A percentile compares a stretch with the other conserved stretches of the same genome.
These are phyloP conservation scores for Blastobotrys capitulatus DNA, from an alignment of 1,139 yeast genomes.

Conservation along the genomic window DNA sequence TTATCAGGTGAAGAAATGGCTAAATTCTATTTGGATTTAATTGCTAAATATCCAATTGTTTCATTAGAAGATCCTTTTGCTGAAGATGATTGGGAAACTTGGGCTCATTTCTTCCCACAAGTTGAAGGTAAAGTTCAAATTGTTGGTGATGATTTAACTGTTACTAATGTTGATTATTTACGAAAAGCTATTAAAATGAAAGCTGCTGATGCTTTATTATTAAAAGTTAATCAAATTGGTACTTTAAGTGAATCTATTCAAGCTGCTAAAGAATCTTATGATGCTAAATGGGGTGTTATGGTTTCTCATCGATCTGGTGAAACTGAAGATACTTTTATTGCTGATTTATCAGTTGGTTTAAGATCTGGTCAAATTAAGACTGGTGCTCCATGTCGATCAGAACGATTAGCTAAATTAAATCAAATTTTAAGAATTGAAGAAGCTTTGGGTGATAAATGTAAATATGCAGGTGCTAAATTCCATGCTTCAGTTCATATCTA, in stretches of 20 bases:
- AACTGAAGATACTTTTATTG: conserved; percentile 97
- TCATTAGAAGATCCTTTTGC: conserved; percentile 98
- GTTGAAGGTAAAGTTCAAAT: conserved; percentile 68
- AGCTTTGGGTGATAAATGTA: conserved; percentile 91
- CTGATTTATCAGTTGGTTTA: conserved; percentile 93
- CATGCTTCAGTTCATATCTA: conserved; percentile 36
- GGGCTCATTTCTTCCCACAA: conserved; percentile 75
- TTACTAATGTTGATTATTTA: conserved; percentile 92
- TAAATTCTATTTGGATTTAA: conserved; percentile 68
- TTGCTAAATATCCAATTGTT: conserved; percentile 90
- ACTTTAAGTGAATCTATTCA: conserved; percentile 76
- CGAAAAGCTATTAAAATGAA: conserved; percentile 92
- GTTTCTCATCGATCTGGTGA: conserved; percentile 98
- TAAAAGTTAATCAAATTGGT: conserved; percentile 91
- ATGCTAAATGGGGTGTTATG: conserved; percentile 91
- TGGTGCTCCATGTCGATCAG: conserved; percentile 99
- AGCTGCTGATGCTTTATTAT: conserved; percentile 85
- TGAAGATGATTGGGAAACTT: conserved; percentile 98
- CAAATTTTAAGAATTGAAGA: conserved; percentile 97
- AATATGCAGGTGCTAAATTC: conserved; percentile 90
- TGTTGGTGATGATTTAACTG: conserved; percentile 96
- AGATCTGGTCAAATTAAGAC: conserved; percentile 98
- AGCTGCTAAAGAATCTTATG: conserved; percentile 80
- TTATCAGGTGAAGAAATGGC: conserved; percentile 82
- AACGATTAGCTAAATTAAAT: conserved; percentile 91